Conservation (phyloP, 768 basidiomycete genomes). For the Pleurotus pulmonarius region DNA sequence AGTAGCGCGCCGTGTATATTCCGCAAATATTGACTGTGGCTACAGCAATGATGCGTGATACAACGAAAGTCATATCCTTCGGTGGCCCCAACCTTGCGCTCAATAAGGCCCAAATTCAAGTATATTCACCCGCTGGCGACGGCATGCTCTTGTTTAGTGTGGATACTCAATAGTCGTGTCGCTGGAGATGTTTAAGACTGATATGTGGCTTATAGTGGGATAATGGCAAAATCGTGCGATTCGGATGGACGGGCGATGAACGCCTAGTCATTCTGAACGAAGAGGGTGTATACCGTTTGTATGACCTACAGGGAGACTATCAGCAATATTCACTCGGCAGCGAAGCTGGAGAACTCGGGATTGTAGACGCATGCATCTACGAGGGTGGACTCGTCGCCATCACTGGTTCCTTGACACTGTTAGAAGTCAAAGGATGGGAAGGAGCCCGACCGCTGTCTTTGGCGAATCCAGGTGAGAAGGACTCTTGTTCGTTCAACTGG, state of each 20-base stretch:
- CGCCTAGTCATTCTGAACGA: conserved; percentile 83
- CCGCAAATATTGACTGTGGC: background rate
- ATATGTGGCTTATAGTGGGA: conserved; percentile 69
- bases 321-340: conserved; percentile 79
- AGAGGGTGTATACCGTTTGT: conserved; percentile 88
- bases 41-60: conserved; percentile 84
- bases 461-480: conserved; percentile 65
- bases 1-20: conserved; percentile 8
- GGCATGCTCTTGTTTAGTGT: conserved; percentile 68
- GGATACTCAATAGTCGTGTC: conserved; percentile 33
- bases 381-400: conserved; percentile 86
- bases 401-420: conserved; percentile 66
- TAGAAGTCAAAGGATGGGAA: conserved; percentile 90
- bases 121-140: conserved; percentile 85
- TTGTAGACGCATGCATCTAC: conserved; percentile 83
- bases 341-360: conserved; percentile 78
- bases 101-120: conserved; percentile 78
- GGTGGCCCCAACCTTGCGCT: conserved; percentile 52
- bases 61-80: conserved; percentile 72
- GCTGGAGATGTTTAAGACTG: conserved; percentile 10
- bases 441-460: conserved; percentile 70
- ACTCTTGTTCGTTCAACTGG: background rate
- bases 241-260: conserved; percentile 85
- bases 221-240: conserved; percentile 73
- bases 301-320: conserved; percentile 85